A percentile compares a stretch with the other conserved stretches of the same genome.
These are phyloP conservation scores for Dendrobium officinale DNA, from an alignment of 106 monocot genomes.

Conservation along the genomic window DNA sequence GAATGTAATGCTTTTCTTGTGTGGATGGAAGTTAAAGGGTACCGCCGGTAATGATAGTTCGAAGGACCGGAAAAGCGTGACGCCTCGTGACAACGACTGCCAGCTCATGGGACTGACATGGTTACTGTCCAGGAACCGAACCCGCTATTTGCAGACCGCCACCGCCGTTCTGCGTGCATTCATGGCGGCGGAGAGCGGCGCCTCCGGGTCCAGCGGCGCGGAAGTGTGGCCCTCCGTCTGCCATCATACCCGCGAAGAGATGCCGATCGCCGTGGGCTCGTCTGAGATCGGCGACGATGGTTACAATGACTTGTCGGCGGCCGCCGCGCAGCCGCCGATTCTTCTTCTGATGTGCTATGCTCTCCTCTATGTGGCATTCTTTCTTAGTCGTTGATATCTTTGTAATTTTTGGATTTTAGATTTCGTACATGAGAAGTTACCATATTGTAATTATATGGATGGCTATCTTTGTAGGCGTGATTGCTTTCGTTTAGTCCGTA, in stretches of 20 bases:
- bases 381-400: too few relatives aligned
- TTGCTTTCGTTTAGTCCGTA: too few relatives aligned
- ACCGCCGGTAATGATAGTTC: conserved; percentile 1
- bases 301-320: background rate
- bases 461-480: too few relatives aligned
- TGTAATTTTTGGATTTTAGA: too few relatives aligned
- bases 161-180: conserved; percentile 56
- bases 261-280: conserved; percentile 62
- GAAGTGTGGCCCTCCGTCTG: conserved; percentile 22
- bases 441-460: too few relatives aligned
- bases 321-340: background rate
- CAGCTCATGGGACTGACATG: conserved; percentile 87
- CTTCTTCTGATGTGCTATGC: background rate
- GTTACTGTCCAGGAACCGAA: conserved; percentile 73
- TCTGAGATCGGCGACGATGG: conserved; percentile 23
- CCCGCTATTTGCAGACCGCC: conserved; percentile 53
- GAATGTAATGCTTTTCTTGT: background rate
- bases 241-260: conserved; percentile 29
- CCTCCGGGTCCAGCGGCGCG: background rate
- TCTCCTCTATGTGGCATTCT: background rate
- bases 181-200: conserved; percentile 29
- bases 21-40: conserved; percentile 27
- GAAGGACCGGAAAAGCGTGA: background rate
- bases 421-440: too few relatives aligned
- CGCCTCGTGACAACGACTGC: conserved; percentile 25